Conservation (phyloP, 2,329 filamentous ascomycete genomes). For the Myotisia sp. region DNA sequence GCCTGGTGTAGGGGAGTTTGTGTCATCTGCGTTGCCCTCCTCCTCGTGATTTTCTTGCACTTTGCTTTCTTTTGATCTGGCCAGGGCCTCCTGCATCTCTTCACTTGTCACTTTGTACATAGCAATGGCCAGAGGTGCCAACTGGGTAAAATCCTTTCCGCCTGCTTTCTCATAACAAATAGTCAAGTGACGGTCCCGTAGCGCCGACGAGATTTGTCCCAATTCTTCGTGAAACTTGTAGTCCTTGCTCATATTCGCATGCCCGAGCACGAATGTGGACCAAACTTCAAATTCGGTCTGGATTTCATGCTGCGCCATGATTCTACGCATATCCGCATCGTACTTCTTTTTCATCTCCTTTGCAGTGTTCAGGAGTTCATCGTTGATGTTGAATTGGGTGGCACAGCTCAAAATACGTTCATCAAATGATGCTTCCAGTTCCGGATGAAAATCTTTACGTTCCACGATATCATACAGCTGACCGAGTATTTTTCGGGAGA, state of each 20-base stretch:
- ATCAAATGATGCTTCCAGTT: conserved; percentile 63
- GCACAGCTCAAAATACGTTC: conserved; percentile 49
- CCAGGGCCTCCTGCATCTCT: conserved; percentile 48
- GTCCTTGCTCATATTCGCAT: conserved; percentile 55
- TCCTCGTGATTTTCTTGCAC: conserved; percentile 3
- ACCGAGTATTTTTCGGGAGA: conserved; percentile 59
- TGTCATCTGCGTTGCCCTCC: conserved; percentile 10
- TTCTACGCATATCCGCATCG: conserved; percentile 57
- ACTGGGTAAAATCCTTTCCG: conserved; percentile 39
- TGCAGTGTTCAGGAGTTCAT: conserved; percentile 44
- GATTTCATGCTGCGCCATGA: conserved; percentile 77
- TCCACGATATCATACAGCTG: conserved; percentile 66
- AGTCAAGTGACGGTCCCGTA: conserved; percentile 56
- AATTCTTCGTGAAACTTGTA: conserved; percentile 84
- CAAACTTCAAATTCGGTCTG: conserved; percentile 83
- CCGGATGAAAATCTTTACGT: conserved; percentile 54
- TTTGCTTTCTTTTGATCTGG: conserved; percentile 37
- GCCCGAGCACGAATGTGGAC: conserved; percentile 68
- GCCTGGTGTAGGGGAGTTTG: conserved; percentile 9
- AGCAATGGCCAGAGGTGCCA: conserved; percentile 64
- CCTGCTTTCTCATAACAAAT: conserved; percentile 53
- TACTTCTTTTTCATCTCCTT: conserved; percentile 59
- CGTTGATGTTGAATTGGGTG: conserved; percentile 45
- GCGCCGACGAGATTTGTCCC: conserved; percentile 47
- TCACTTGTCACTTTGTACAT: conserved; percentile 75